Percentiles rank a stretch among this genome's conserved stretches.
Evolutionary conservation across 2,329 filamentous ascomycete genomes (phyloP).

Genomic region (Colletotrichum limetticola): DNA sequence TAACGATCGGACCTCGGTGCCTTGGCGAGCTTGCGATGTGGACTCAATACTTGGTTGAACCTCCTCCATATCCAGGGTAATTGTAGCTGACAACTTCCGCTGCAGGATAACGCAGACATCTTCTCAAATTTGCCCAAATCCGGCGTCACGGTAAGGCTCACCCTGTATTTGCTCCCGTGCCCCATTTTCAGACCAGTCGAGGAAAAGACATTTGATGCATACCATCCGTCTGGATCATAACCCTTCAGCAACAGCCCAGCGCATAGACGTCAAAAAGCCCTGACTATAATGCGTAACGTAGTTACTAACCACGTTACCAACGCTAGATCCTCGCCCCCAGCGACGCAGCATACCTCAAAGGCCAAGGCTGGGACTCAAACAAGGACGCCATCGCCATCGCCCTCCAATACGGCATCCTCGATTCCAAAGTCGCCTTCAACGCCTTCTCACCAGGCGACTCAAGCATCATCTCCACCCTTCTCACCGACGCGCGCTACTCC

Average conservation of each 20-base stretch:
- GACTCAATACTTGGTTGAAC: background rate
- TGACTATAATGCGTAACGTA: background rate
- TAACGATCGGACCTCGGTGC: slow-evolving; percentile 13
- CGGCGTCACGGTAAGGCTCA: slow-evolving; percentile 56
- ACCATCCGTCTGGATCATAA: background rate
- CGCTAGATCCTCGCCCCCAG: slow-evolving; percentile 64
- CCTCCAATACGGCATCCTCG: slow-evolving; percentile 71
- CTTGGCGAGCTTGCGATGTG: slow-evolving; percentile 30
- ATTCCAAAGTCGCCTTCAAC: slow-evolving; percentile 56
- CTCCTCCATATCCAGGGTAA: background rate
- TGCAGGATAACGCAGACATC: slow-evolving; percentile 54
- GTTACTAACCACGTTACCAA: background rate
- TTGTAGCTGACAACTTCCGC: background rate
- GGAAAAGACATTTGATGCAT: background rate
- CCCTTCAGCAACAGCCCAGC: too few relatives aligned
- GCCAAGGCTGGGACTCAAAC: slow-evolving; percentile 50
- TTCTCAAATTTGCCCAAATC: slow-evolving; percentile 54
- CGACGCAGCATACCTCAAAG: slow-evolving; percentile 63
- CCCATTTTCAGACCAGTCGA: background rate
- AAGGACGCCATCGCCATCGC: slow-evolving; percentile 53
- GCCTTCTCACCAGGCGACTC: slow-evolving; percentile 49
- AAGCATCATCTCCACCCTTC: slow-evolving; percentile 55
- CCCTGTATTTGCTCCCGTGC: background rate
- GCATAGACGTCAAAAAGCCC: background rate
- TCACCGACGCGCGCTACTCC: slow-evolving; percentile 53